Evolutionary conservation across 1,284 basidiomycete genomes (phyloP).

Genomic region (Earliella scabrosa): DNA sequence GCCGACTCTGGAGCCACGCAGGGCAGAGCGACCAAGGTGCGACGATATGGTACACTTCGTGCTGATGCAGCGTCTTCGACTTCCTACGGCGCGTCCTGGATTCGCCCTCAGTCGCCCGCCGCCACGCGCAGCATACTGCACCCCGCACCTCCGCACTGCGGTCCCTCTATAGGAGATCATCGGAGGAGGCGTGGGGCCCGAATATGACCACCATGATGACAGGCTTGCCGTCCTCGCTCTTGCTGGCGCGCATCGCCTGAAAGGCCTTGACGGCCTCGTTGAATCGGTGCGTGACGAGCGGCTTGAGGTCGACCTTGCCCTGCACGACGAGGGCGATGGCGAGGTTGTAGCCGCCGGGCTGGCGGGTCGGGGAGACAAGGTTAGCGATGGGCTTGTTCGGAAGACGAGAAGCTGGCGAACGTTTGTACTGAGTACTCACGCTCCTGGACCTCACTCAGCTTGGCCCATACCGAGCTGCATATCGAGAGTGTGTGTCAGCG

Average conservation of each 20-base stretch:
- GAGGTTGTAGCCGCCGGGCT: conserved; percentile 86
- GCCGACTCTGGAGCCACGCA: too few species aligned
- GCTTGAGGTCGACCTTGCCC: conserved; percentile 86
- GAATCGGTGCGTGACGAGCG: conserved; percentile 90
- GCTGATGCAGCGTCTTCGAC: too few species aligned
- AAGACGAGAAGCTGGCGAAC: not conserved
- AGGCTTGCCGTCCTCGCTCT: conserved; percentile 75
- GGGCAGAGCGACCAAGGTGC: too few species aligned
- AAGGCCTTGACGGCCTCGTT: conserved; percentile 81
- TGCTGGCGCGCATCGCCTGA: conserved; percentile 77
- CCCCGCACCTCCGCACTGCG: too few species aligned
- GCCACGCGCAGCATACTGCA: too few species aligned
- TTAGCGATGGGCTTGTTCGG: conserved; percentile 1
- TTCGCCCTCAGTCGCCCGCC: too few species aligned
- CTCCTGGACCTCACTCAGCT: conserved; percentile 66
- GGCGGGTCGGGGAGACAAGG: conserved; percentile 4
- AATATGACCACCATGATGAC: conserved; percentile 81
- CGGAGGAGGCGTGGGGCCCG: conserved; percentile 61
- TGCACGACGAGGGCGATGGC: conserved; percentile 82
- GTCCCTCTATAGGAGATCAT: conserved; percentile 28
- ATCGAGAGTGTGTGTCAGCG: not conserved
- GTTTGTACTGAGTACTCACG: conserved; percentile 47
- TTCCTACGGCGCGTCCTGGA: too few species aligned
- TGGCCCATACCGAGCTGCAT: conserved; percentile 76
- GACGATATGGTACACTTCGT: conserved; percentile 4